Percentiles rank a stretch among this genome's conserved stretches.
Evolutionary conservation across 768 basidiomycete genomes (phyloP).

Genomic region (Sarcodon aspratus): DNA sequence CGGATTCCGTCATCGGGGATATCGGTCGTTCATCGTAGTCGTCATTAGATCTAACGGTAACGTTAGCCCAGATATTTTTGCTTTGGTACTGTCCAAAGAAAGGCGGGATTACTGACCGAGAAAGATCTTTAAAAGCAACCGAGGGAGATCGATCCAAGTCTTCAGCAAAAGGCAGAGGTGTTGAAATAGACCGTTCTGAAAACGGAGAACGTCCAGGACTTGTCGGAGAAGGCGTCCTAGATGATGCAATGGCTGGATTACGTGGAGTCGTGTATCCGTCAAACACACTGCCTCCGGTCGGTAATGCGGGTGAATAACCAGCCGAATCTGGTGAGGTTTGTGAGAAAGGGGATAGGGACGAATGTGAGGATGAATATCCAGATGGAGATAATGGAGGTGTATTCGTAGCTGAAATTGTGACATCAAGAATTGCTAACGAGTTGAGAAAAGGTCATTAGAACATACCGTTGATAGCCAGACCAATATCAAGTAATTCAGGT

Average conservation of each 20-base stretch:
- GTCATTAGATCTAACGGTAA: no score
- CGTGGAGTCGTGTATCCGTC: conserved; percentile 10
- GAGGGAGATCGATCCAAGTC: no score
- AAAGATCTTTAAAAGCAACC: conserved; percentile 3
- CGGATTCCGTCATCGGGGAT: conserved; percentile 17
- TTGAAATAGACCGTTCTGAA: no score
- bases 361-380: conserved; percentile 3
- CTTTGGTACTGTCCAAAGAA: conserved; percentile 48
- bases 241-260: conserved; percentile 3
- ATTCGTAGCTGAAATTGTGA: conserved; percentile 3
- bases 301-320: conserved; percentile 7
- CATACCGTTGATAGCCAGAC: conserved; percentile 14
- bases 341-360: conserved; percentile 7
- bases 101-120: conserved; percentile 23
- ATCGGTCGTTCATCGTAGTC: not conserved
- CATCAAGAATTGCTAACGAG: not conserved
- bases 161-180: no score
- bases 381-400: conserved; percentile 17
- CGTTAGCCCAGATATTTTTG: conserved; percentile 5
- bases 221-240: conserved; percentile 7
- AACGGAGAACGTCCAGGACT: conserved; percentile 6
- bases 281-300: not conserved
- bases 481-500: conserved; percentile 20
- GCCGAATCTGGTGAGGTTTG: conserved; percentile 13
- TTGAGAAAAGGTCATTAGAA: not conserved